Evolutionary conservation across 2,329 filamentous ascomycete genomes (phyloP).

Genomic region (Penicillium polonicum): DNA sequence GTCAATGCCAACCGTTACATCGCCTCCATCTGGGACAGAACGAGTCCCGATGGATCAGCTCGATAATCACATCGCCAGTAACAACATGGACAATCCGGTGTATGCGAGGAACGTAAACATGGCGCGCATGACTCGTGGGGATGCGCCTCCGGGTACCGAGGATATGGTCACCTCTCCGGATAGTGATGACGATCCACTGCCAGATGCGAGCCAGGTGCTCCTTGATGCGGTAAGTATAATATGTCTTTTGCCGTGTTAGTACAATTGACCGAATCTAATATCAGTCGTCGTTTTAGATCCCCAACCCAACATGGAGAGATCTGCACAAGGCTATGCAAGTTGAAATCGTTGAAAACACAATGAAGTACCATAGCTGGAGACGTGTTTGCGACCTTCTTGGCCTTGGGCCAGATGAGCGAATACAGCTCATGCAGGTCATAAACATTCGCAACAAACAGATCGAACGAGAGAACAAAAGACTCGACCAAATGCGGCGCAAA

Average conservation of each 20-base stretch:
- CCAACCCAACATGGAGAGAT: slow-evolving; percentile 34
- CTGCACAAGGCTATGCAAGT: slow-evolving; percentile 33
- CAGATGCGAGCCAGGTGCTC: slow-evolving; percentile 9
- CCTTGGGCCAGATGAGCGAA: slow-evolving; percentile 25
- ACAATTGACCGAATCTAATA: background rate
- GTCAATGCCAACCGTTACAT: background rate
- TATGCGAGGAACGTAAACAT: slow-evolving; percentile 31
- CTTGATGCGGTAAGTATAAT: slow-evolving; percentile 9
- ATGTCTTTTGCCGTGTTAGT: background rate
- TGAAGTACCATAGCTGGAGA: slow-evolving; percentile 22
- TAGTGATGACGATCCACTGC: slow-evolving; percentile 19
- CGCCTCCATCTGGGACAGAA: background rate
- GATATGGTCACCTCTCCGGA: slow-evolving; percentile 18
- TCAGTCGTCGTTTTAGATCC: slow-evolving; percentile 1
- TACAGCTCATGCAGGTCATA: slow-evolving; percentile 19
- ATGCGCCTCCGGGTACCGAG: background rate
- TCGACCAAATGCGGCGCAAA: slow-evolving; percentile 36
- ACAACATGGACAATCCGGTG: slow-evolving; percentile 28
- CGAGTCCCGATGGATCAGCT: background rate
- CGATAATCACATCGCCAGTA: slow-evolving; percentile 29
- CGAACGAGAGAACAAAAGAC: slow-evolving; percentile 27
- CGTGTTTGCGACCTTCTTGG: slow-evolving; percentile 26
- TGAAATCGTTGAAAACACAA: slow-evolving; percentile 38
- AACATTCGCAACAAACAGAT: slow-evolving; percentile 28
- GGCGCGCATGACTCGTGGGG: slow-evolving; percentile 12